Evolutionary conservation across 129 eudicot genomes (phyloP), one percentile per base, ranked within the genome.

Genomic region (Apium graveolens): DNA sequence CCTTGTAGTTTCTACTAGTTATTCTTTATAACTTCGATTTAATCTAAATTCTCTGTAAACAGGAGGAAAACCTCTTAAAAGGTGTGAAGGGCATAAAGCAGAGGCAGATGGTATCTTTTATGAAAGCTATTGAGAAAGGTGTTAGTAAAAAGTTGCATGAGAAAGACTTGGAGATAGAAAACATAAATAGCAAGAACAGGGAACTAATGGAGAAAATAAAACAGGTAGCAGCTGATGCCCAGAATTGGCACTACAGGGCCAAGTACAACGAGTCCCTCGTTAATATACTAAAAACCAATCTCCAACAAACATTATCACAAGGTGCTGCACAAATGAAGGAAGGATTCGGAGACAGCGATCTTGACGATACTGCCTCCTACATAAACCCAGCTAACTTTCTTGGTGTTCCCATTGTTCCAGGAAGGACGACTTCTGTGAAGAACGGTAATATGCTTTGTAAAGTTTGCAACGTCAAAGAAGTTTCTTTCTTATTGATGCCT

Each of bases 241-340:
- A 96, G 55, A 90, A 87, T 34, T 96, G 99, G 99, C 95, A 92
- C 81, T 87, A 89, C 79, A 80, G 87, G 82, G 97, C 99, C 20
- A 96, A 96, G 84, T 96, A 92, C 93, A 96, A 92, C 21, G 99
- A 96, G 76, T 92, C 97, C 3, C 81, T 89, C 11, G 89, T 90
- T 12, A 89, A 92, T 65, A 81, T 89, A 70, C 80, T 96, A 74
- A 90, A 87, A 80, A 81, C 84, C 14, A 92, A 96, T 60, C 91
- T 96, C 2, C 91, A 92, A 57, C 96, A 90, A 78, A 93, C 94
- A 60, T 80, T 88, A 34, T 86, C 91, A 74, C 89, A 85, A 72
- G 96, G 93, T 37, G 82, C 79, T 77, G 95, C 90, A 46, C 93
- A 86, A 81, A 71, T 78, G 43, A 96, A 90, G 82, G 99, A 96